A percentile compares a stretch with the other conserved stretches of the same genome.
These are phyloP conservation scores for Rhytidhysteron rufulum DNA, from an alignment of 2,329 filamentous ascomycete genomes.

Conservation along the genomic window DNA sequence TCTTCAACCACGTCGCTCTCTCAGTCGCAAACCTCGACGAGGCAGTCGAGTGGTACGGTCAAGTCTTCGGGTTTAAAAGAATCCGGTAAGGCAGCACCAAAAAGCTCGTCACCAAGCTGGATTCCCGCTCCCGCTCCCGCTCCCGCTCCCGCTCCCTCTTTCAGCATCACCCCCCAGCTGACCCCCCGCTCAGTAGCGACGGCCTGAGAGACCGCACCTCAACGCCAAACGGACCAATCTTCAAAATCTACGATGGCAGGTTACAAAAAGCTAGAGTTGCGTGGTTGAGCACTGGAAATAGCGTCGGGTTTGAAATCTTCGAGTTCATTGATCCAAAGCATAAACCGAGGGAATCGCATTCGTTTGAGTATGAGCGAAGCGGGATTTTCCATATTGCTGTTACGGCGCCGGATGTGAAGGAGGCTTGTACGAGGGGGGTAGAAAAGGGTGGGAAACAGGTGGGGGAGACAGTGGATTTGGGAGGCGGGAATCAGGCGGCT, in stretches of 20 bases:
- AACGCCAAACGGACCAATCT: conserved; percentile 19
- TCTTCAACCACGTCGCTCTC: conserved; percentile 23
- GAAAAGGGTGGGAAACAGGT: conserved; percentile 24
- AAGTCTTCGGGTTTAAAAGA: conserved; percentile 20
- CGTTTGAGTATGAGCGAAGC: conserved; percentile 20
- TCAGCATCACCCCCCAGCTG: no score
- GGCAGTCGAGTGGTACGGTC: conserved; percentile 20
- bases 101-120: not conserved
- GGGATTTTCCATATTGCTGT: conserved; percentile 35
- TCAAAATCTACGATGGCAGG: conserved; percentile 24
- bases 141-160: no score
- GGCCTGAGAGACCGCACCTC: conserved; percentile 5
- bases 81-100: conserved; percentile 9
- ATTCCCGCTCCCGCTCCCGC: no score
- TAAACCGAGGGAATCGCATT: not conserved
- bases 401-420: conserved; percentile 28
- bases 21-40: conserved; percentile 19
- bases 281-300: conserved; percentile 28
- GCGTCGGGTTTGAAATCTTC: conserved; percentile 33
- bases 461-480: conserved; percentile 21
- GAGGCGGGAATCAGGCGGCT: conserved; percentile 13
- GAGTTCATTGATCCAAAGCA: conserved; percentile 26
- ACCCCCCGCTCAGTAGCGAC: not conserved
- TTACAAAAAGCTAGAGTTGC: conserved; percentile 27
- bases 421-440: conserved; percentile 17